Evolutionary conservation across 352 stramenopile species (phyloP), one percentile per base, ranked within the genome.

Genomic region (Phytopythium boreale): DNA sequence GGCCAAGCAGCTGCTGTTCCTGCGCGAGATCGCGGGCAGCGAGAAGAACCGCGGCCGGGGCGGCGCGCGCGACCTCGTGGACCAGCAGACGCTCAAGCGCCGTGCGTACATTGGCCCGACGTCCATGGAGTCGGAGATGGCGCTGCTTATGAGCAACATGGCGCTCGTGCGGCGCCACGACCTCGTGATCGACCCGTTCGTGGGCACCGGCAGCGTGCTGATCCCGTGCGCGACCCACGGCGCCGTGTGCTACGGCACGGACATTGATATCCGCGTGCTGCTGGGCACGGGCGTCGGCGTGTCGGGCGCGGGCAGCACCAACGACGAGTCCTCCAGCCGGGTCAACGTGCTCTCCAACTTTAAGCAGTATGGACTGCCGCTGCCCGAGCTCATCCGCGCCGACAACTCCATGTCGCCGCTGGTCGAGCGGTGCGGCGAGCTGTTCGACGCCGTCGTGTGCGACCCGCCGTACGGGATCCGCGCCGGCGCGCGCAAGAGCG

Each of bases 71-170:
- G 89, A 95, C 62, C 69, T 94, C 22, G 70, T 98, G 11, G 84
- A 97, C 62, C 76, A 96, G 51, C 97, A 97, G 64, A 97, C 92
- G 62, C 79, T 99, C 27, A 98, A 98, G 72, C 91, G 94, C 63
- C 82, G 97, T 66, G 74, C 80, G 26, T 99, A 98, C 78, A 92
- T 99, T 36, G 97, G 97, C 1, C 97, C 97, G 8, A 99, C 97
- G 6, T 98, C 89, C 31, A 98, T 99, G 92, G 97, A 99, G 77
- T 95, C 91, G 39, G 96, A 99, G 69, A 91, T 99, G 62, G 92
- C 92, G 41, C 82, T 99, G 66, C 80, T 99, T 52, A 99, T 99
- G 97, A 92, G 68, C 68, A 93, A 93, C 63, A 92, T 91, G 82
- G 85, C 79, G 43, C 69, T 93, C 22, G 80, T 91, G n/a, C 74